Conservation (phyloP, 2,329 filamentous ascomycete genomes). For the Aspergillus neoniger region DNA sequence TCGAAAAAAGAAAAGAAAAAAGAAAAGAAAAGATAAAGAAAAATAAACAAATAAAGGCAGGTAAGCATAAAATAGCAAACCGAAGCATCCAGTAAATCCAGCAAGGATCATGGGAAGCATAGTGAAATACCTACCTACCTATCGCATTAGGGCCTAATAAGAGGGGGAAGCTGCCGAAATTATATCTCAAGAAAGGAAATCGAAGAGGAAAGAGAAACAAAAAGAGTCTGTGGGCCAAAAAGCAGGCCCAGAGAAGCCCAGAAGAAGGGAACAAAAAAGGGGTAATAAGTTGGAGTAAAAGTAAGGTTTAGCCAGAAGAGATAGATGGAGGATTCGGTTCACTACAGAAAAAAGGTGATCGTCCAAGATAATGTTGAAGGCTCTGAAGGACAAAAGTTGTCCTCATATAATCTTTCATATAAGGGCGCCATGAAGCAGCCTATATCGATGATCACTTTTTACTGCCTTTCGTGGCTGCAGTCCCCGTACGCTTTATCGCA, state of each 20-base stretch:
- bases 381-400: neutral
- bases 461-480: neutral
- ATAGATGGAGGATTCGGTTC: neutral
- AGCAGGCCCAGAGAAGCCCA: neutral
- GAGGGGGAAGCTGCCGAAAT: neutral
- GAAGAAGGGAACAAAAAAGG: neutral
- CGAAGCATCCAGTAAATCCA: neutral
- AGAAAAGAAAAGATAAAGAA: neutral
- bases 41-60: neutral
- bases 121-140: neutral
- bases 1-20: neutral
- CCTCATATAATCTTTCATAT: too few relatives aligned
- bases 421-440: too few relatives aligned
- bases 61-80: neutral
- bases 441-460: constrained; percentile 6
- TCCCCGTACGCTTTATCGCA: constrained; percentile 3
- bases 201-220: neutral
- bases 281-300: neutral
- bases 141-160: neutral
- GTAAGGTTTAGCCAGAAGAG: neutral
- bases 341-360: neutral
- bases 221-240: neutral
- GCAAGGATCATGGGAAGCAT: neutral
- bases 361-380: neutral
- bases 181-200: neutral